Conservation (phyloP, 495 filamentous ascomycete species). For the Echria macrotheca region DNA sequence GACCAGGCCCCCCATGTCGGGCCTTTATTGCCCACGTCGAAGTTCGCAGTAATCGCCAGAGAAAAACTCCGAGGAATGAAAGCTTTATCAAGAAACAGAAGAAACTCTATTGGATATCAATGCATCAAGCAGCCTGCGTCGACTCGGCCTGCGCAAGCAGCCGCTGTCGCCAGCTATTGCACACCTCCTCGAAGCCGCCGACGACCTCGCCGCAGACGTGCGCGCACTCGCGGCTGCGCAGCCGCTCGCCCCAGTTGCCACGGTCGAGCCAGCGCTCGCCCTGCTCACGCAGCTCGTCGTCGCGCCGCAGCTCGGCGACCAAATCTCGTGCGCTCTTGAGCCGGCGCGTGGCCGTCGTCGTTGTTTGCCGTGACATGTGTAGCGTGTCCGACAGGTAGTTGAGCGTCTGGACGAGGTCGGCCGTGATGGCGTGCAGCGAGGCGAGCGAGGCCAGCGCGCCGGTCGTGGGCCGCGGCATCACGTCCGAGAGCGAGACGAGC, state of each 20-base stretch:
- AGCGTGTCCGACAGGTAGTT: constrained; percentile 84
- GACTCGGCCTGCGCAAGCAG: constrained; percentile 46
- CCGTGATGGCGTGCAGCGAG: constrained; percentile 60
- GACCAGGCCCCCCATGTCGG: no score
- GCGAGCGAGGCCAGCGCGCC: constrained; percentile 51
- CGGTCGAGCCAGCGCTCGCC: constrained; percentile 72
- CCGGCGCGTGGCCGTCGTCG: constrained; percentile 67
- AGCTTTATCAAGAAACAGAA: no score
- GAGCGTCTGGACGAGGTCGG: constrained; percentile 73
- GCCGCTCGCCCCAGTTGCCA: constrained; percentile 72
- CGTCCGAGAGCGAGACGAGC: constrained; percentile 50
- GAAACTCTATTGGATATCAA: no score
- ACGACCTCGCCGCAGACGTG: constrained; percentile 78
- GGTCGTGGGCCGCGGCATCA: constrained; percentile 49
- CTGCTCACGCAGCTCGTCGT: constrained; percentile 75
- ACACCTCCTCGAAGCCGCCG: constrained; percentile 84
- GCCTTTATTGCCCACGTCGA: no score
- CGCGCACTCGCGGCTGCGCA: constrained; percentile 70
- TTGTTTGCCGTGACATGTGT: constrained; percentile 89
- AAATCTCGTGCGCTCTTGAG: constrained; percentile 72
- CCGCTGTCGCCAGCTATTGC: constrained; percentile 52
- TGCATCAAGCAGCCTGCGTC: no score
- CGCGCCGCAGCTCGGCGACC: constrained; percentile 74
- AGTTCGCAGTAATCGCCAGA: no score
- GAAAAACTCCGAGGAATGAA: no score